Evolutionary conservation across 2,329 filamentous ascomycete species (phyloP).

Genomic region (Gyromitra esculenta): DNA sequence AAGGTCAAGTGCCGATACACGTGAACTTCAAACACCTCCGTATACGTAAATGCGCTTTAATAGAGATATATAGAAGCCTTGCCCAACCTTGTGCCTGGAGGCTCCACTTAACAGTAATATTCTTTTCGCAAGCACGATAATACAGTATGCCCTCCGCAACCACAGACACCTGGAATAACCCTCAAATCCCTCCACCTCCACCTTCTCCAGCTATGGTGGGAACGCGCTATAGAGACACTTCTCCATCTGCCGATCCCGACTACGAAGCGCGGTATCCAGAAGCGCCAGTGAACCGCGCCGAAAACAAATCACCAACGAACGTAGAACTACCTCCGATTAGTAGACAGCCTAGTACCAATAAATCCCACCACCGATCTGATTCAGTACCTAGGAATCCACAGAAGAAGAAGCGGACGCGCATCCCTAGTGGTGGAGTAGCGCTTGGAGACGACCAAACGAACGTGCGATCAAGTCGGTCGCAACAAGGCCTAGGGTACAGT

Average conservation of each 20-base stretch:
- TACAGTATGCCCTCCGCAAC: slow-evolving; percentile 34
- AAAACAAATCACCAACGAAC: neutral
- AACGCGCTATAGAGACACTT: slow-evolving; percentile 39
- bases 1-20: slow-evolving; percentile 10
- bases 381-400: slow-evolving; percentile 9
- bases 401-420: slow-evolving; percentile 40
- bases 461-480: slow-evolving; percentile 22
- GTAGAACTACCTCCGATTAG: slow-evolving; percentile 28
- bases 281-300: slow-evolving; percentile 4
- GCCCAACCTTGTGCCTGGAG: neutral
- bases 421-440: slow-evolving; percentile 22
- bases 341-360: slow-evolving; percentile 19
- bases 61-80: slow-evolving; percentile 21
- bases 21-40: neutral
- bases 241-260: slow-evolving; percentile 38
- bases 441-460: slow-evolving; percentile 18
- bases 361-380: slow-evolving; percentile 34
- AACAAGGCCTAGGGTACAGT: slow-evolving; percentile 23
- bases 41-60: neutral
- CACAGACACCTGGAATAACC: slow-evolving; percentile 45
- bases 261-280: slow-evolving; percentile 45
- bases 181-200: slow-evolving; percentile 34
- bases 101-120: neutral
- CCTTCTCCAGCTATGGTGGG: slow-evolving; percentile 43
- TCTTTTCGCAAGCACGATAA: slow-evolving; percentile 5